Percentiles rank a stretch among this genome's conserved stretches.
Conservation (phyloP, 768 basidiomycete species). For the Cystobasidium onofrii region DNA sequence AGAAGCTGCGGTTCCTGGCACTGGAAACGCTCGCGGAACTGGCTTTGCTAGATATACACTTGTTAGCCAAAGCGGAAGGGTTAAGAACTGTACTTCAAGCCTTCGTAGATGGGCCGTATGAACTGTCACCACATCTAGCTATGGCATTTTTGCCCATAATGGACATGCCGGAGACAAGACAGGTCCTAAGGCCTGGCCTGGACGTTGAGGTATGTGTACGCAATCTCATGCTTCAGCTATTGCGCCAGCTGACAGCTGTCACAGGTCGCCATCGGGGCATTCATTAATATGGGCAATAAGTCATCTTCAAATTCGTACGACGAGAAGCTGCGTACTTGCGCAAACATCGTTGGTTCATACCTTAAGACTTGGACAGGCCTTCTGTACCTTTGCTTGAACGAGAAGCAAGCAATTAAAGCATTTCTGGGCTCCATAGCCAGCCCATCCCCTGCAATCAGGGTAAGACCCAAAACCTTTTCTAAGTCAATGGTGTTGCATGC, state of each 20-base stretch:
- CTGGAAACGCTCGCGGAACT: conserved; percentile 86
- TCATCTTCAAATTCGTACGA: conserved; percentile 57
- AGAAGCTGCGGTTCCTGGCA: conserved; percentile 71
- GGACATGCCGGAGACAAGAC: conserved; percentile 74
- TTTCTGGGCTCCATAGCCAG: conserved; percentile 77
- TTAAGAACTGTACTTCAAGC: conserved; percentile 77
- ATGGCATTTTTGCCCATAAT: conserved; percentile 71
- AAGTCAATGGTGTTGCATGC: no score
- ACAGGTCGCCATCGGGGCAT: conserved; percentile 73
- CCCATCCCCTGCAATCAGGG: conserved; percentile 76
- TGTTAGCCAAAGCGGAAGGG: conserved; percentile 70
- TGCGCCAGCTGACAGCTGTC: not conserved
- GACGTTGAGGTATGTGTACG: conserved; percentile 74
- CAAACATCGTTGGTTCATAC: conserved; percentile 68
- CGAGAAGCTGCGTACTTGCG: conserved; percentile 68
- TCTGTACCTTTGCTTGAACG: conserved; percentile 87
- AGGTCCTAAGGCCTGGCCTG: conserved; percentile 65
- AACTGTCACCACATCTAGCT: conserved; percentile 55
- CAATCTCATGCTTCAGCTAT: no score
- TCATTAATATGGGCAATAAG: conserved; percentile 88
- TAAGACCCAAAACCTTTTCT: no score
- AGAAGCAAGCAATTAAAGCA: conserved; percentile 73
- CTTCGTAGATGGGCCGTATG: conserved; percentile 72
- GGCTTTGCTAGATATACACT: conserved; percentile 69
- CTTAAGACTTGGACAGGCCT: conserved; percentile 52